Base-by-base conservation (phyloP, 1,284 basidiomycete species). In the Waitea zeae region DNA sequence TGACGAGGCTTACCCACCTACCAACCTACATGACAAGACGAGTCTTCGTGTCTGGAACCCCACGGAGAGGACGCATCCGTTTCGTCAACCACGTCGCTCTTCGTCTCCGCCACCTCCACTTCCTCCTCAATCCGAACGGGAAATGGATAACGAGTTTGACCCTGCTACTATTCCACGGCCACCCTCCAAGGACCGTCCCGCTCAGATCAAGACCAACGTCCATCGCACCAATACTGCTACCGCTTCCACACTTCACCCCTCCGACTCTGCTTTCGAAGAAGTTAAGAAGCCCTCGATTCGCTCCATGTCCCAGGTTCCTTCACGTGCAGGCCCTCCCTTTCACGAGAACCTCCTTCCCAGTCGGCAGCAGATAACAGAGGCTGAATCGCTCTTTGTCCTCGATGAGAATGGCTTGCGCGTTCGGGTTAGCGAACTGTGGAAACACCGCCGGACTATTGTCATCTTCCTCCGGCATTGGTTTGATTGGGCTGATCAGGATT, bases 401-500 rank as follows among this genome's bases (percentile, higher is more conserved):
- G 66, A 70, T 34, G 73, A 81, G 46, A 67, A 68, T 20, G 86
- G 83, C 12, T 44, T 70, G 5, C 59, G 65, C 7, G 57, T 81
- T 28, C 59, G 57, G 17, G 90, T 92, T 42, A 78, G 81, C 2
- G 69, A 80, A 32, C 50, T 92, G 18, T 79, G 86, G 49, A 60
- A 59, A 34, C 56, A 61, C 7, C 64, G 67, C 46, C 66, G 62
- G 49, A 81, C 79, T 1, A 64, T 89, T 38, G 73, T 89, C 35
- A 50, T 78, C 31, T 82, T 83, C 54, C 67, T 82, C 42, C 61
- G 80, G 28, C 77, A 82, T 50, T 81, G 83, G 49, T 77, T 73
- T 73, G 89, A 83, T 46, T 74, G 79, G 3, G 56, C 74, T 20
- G 86, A 82, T 50, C 82, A 87, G 48, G 82, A 89, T 48, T 93